phyloP scores from a whole-genome alignment of 352 stramenopile genomes.

The Phytophthora constricta region DNA sequence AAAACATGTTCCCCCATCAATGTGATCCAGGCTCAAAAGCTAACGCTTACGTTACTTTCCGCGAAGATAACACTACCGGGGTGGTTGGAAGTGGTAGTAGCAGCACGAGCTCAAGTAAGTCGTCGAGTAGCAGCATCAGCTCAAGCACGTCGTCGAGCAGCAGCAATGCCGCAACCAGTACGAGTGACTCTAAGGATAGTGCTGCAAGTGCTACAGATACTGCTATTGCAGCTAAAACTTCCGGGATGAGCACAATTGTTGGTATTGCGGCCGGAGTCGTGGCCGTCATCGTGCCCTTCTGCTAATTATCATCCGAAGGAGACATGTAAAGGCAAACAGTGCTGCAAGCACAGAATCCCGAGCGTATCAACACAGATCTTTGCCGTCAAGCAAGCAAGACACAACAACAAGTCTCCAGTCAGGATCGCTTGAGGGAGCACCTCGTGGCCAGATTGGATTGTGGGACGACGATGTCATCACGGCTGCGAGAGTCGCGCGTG shows the following conservation, averaged over 20 bases:
- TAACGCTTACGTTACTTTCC: neutral
- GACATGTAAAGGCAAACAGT: neutral
- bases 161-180: neutral
- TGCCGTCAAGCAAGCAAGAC: neutral
- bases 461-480: conserved; percentile 9
- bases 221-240: neutral
- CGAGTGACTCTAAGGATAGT: too few species aligned
- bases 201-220: neutral
- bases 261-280: neutral
- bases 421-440: neutral
- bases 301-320: neutral
- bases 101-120: neutral
- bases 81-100: neutral
- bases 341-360: neutral
- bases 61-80: neutral
- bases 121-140: neutral
- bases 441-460: neutral
- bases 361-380: neutral
- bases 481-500: neutral
- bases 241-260: neutral
- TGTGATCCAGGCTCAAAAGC: neutral
- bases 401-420: neutral
- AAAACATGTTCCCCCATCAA: neutral
- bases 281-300: neutral
- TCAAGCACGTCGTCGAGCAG: neutral